A percentile compares a stretch with the other conserved stretches of the same genome.
Evolutionary conservation across 83 land plant genomes (phyloP).

Genomic region (Isoetes engelmannii): DNA sequence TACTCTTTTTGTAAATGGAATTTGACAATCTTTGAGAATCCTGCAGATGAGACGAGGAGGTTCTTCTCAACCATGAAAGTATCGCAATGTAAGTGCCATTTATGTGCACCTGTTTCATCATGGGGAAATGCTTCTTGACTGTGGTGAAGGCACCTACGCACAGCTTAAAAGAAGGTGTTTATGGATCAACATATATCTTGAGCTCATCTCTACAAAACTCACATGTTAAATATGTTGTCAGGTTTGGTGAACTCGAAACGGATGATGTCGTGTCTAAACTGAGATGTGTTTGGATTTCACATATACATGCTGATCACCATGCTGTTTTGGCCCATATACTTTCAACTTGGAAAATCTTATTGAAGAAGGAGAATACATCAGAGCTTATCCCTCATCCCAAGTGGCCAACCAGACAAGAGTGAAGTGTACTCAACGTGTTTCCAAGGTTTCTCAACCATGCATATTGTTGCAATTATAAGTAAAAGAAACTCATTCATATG

Average conservation of each 20-base stretch:
- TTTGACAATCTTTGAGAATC: neutral
- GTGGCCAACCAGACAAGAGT: too few relatives aligned
- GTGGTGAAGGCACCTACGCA: conserved; percentile 96
- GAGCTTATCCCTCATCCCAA: too few relatives aligned
- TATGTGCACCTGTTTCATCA: conserved; percentile 72
- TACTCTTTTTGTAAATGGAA: neutral
- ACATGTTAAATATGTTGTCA: conserved; percentile 12
- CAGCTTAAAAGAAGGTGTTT: conserved; percentile 87
- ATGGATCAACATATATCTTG: too few relatives aligned
- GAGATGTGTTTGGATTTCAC: conserved; percentile 87
- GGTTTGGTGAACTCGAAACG: conserved; percentile 77
- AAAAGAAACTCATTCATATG: too few relatives aligned
- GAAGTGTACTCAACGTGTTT: too few relatives aligned
- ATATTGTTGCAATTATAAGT: too few relatives aligned
- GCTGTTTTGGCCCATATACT: conserved; percentile 79
- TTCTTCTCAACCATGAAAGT: conserved; percentile 97
- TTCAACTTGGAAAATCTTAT: conserved; percentile 46
- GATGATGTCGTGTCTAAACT: conserved; percentile 57
- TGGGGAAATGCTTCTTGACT: conserved; percentile 86
- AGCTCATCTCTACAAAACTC: too few relatives aligned
- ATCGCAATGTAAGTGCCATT: conserved; percentile 89
- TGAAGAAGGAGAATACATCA: conserved; percentile 38
- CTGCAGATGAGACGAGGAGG: conserved; percentile 44
- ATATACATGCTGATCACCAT: conserved; percentile 98
- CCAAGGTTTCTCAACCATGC: too few relatives aligned